Evolutionary conservation across 192 early-diverging fungal genomes (phyloP).

Genomic region (Lunasporangiospora selenospora): DNA sequence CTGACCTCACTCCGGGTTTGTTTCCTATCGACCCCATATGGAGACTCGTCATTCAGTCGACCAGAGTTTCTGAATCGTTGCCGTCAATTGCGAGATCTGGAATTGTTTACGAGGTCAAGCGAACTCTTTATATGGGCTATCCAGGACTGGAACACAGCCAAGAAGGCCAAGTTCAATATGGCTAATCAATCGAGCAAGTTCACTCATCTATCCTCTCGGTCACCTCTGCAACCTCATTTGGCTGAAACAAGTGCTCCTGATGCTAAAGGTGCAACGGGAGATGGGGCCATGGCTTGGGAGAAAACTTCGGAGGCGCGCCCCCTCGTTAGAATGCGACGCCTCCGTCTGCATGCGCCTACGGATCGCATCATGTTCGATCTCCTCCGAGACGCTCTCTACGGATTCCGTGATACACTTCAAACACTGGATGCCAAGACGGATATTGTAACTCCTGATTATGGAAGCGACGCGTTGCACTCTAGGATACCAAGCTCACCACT

Average conservation of each 20-base stretch:
- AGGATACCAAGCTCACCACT: no score
- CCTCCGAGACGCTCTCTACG: conserved; percentile 28
- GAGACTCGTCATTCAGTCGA: conserved; percentile 15
- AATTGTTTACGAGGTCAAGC: conserved; percentile 15
- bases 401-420: conserved; percentile 19
- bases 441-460: no score
- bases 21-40: not conserved
- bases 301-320: not conserved
- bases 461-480: no score
- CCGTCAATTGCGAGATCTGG: conserved; percentile 11
- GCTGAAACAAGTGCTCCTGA: no score
- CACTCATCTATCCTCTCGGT: no score
- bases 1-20: conserved; percentile 10
- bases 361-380: conserved; percentile 20
- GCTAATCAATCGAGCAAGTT: no score
- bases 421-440: conserved; percentile 13
- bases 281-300: not conserved
- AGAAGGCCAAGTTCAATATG: not conserved
- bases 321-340: conserved; percentile 4
- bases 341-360: conserved; percentile 16
- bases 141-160: conserved; percentile 19
- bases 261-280: not conserved
- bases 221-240: no score
- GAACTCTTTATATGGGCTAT: conserved; percentile 36
- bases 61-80: conserved; percentile 28